Evolutionary conservation across 306 rosid genomes (phyloP), one percentile per base, ranked within the genome.

Genomic region (Leucaena leucocephala): DNA sequence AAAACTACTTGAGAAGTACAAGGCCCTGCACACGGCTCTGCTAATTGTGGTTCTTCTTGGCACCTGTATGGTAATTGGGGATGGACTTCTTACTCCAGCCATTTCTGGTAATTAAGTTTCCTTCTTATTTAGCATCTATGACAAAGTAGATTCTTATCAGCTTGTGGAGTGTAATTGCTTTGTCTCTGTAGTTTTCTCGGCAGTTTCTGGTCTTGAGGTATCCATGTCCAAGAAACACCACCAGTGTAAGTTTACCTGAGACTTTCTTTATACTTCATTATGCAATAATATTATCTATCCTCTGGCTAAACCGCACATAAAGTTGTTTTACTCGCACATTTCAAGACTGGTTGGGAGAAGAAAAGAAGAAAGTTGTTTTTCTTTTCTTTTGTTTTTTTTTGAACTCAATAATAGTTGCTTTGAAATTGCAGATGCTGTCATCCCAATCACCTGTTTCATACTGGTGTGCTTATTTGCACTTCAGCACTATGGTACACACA

Each of bases 41-140:
- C 84, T 96, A 75, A 84, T 96, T 79, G 90, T 96, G 82, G 99
- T 93, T 84, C 99, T 96, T 86, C 93, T 96, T 71, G 99, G 99
- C 16, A 96, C 99, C 84, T 96, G 99, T 86, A 96, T 96, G 99
- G 99, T 96, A 13, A 96, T 96, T 79, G 99, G 99, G 16, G 99
- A 96, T 89, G 99, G 99, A 57, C 82, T 96, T 1, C 99, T 96
- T 79, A 96, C 99, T 74, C 99, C 99, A 39, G 97, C 94, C 64
- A 96, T 93, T 79, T 96, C 99, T 63, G 98, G 99, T 96, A 91
- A 27, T 27, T 27, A 27, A 64, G 46, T 45, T 63, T 77, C 77
- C 57, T 71, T 64, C 65, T 45, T 38, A 34, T 78, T 43, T 48
- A 67, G 43, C 71, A 36, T 62, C 52, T 36, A 48, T 59, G 64